Percentiles rank a stretch among this genome's conserved stretches.
Conservation (phyloP, 2,329 filamentous ascomycete species). For the Teratosphaeria epicoccoides region DNA sequence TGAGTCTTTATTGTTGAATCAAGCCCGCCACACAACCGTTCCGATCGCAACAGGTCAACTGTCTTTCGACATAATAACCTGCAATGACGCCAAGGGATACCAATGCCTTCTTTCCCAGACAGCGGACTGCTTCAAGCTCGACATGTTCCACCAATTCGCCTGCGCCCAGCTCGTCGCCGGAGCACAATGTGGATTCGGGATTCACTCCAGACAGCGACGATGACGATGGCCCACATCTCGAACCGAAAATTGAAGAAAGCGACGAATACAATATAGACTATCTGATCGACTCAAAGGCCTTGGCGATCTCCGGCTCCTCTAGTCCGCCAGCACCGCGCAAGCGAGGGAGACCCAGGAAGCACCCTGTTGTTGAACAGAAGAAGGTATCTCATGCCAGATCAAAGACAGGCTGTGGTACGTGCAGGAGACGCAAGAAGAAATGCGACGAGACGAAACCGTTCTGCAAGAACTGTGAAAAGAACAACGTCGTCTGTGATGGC, state of each 20-base stretch:
- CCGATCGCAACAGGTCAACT: background rate
- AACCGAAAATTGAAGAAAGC: slow-evolving; percentile 46
- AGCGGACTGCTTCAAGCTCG: slow-evolving; percentile 10
- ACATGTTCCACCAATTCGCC: slow-evolving; percentile 9
- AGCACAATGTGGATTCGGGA: slow-evolving; percentile 8
- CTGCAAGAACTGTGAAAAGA: slow-evolving; percentile 81
- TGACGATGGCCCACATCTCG: slow-evolving; percentile 21
- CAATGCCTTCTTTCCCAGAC: slow-evolving; percentile 4
- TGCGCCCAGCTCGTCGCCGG: slow-evolving; percentile 9
- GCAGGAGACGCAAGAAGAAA: slow-evolving; percentile 51
- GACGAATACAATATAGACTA: slow-evolving; percentile 33
- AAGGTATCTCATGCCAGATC: slow-evolving; percentile 67
- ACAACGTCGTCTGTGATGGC: slow-evolving; percentile 81
- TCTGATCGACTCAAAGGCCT: slow-evolving; percentile 16
- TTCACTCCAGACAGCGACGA: slow-evolving; percentile 16
- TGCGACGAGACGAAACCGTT: slow-evolving; percentile 41
- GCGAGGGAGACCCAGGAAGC: slow-evolving; percentile 72
- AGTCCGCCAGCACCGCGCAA: slow-evolving; percentile 31
- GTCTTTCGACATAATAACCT: background rate
- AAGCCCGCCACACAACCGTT: background rate
- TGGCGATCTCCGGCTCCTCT: slow-evolving; percentile 19
- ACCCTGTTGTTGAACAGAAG: slow-evolving; percentile 51
- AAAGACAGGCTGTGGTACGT: slow-evolving; percentile 50
- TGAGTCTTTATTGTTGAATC: background rate
- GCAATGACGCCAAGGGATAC: slow-evolving; percentile 1